These are phyloP conservation scores for Luffa acutangula DNA, from an alignment of 306 rosid genomes.

Conservation along the genomic window DNA sequence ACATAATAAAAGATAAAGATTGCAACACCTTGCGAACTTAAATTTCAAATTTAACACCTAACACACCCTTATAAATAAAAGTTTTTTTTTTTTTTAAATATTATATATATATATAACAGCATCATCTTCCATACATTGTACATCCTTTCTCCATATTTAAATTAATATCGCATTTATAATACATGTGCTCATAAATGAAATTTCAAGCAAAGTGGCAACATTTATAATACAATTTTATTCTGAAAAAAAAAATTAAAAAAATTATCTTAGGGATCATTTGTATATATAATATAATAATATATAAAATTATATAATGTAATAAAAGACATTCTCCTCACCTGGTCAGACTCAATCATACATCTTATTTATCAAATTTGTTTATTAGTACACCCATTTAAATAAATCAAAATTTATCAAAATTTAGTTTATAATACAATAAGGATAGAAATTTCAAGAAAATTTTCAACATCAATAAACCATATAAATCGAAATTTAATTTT, in stretches of 20 bases:
- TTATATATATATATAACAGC: neutral
- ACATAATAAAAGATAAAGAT: too few species aligned
- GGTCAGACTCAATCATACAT: slow-evolving; percentile 2
- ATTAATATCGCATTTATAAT: neutral
- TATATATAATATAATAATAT: neutral
- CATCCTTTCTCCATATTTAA: neutral
- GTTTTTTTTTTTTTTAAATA: too few species aligned
- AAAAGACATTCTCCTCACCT: slow-evolving; percentile 2
- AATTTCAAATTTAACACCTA: neutral
- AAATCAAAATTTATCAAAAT: neutral
- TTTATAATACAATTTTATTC: too few species aligned
- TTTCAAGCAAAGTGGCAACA: slow-evolving; percentile 3
- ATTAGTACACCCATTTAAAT: neutral
- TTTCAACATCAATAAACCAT: neutral
- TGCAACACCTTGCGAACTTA: too few species aligned
- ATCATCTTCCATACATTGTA: neutral
- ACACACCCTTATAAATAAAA: too few species aligned
- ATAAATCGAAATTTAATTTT: neutral
- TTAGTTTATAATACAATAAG: neutral
- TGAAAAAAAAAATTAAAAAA: neutral
- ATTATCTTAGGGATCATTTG: neutral
- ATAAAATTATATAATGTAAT: neutral
- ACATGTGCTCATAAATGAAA: slow-evolving; percentile 2
- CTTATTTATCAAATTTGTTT: neutral
- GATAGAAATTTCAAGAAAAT: neutral